Evolutionary conservation across 495 filamentous ascomycete species (phyloP), one percentile per base, ranked within the genome.

Genomic region (Penicillium argentinense): DNA sequence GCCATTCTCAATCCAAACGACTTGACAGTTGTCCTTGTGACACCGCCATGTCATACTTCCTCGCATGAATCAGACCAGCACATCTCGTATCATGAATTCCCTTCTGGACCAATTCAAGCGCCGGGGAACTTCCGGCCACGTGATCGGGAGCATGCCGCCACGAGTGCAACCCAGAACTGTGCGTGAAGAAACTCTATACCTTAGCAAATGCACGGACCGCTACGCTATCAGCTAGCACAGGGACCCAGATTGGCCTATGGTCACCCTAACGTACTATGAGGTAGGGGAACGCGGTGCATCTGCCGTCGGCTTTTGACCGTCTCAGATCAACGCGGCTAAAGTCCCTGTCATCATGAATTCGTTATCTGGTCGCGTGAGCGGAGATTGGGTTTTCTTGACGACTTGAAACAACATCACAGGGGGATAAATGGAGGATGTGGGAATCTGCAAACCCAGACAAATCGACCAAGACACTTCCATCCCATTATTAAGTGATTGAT

Each of bases 241-340:
- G 34, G 25, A 34, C 37, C 18, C 25, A 14, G 11, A 8, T 0
- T 12, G n/a, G n/a, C n/a, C n/a, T n/a, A n/a, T n/a, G n/a, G n/a
- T n/a, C n/a, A n/a, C n/a, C n/a, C n/a, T n/a, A n/a, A n/a, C n/a
- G n/a, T n/a, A n/a, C n/a, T n/a, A n/a, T n/a, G n/a, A n/a, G n/a
- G n/a, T 24, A 14, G 7, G 2, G 34, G 12, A 17, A 34, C 22
- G 11, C 49, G 49, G 49, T 37, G 38, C n/a, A 14, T 9, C 41
- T 24, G 13, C 49, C 49, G 49, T 46, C 49, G 47, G 47, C 32
- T 18, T 19, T 11, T 16, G 8, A 12, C 47, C 47, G 47, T 38
- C 5, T 32, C 23, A 18, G 24, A 18, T 0, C 3, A 37, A 36
- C 12, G 32, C 16, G n/a, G 13, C 32, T 37, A 9, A 25, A 16